Conservation (phyloP, 139 green algal species). For the Desmodesmus armatus region DNA sequence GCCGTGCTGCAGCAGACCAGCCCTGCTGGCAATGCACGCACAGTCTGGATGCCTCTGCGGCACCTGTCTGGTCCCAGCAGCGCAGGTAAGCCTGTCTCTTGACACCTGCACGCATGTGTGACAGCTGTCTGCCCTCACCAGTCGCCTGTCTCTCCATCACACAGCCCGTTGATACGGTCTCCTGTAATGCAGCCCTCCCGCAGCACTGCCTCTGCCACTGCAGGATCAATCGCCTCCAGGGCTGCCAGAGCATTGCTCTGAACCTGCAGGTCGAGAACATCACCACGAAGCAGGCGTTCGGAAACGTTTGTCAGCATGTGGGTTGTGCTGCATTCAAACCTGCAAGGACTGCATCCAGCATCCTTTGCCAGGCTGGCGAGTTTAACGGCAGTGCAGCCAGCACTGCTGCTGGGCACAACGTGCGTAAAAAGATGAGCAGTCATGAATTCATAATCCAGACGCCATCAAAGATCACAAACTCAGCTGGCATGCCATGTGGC, state of each 20-base stretch:
- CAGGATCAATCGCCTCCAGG: slow-evolving; percentile 85
- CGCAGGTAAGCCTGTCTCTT: too few relatives aligned
- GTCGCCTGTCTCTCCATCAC: slow-evolving; percentile 90
- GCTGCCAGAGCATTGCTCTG: slow-evolving; percentile 92
- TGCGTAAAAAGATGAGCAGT: too few relatives aligned
- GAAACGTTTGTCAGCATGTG: too few relatives aligned
- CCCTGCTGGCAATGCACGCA: background rate
- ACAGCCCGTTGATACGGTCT: slow-evolving; percentile 92
- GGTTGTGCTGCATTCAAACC: background rate
- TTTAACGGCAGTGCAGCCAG: background rate
- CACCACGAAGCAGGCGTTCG: too few relatives aligned
- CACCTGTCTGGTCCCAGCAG: too few relatives aligned
- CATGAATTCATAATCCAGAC: too few relatives aligned
- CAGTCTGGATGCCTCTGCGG: too few relatives aligned
- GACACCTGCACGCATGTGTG: too few relatives aligned
- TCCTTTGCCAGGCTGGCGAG: background rate
- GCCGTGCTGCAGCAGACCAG: background rate
- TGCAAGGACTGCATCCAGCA: background rate
- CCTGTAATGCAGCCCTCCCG: slow-evolving; percentile 86
- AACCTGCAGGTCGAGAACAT: slow-evolving; percentile 65
- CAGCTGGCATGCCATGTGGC: background rate
- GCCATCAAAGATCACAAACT: background rate
- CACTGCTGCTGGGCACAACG: too few relatives aligned
- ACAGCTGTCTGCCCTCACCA: slow-evolving; percentile 85
- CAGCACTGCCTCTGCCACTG: slow-evolving; percentile 77